These are phyloP conservation scores for Entomortierella parvispora DNA, from an alignment of 192 early-diverging fungal species.

Conservation along the genomic window DNA sequence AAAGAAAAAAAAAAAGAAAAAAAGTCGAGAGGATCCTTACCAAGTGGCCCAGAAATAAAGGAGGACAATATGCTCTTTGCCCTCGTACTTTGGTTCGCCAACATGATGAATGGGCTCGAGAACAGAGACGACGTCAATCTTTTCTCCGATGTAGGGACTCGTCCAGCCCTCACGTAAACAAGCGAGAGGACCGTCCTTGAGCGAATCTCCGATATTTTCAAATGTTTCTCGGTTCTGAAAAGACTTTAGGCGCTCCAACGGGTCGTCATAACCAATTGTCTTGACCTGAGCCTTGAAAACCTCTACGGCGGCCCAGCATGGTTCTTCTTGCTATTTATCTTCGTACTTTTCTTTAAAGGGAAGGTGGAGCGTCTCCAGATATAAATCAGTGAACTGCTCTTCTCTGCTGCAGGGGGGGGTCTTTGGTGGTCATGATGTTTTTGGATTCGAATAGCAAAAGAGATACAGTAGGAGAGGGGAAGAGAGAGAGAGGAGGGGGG, in stretches of 20 bases:
- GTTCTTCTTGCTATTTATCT: conserved; percentile 35
- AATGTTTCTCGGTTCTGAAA: neutral
- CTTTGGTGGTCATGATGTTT: neutral
- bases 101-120: conserved; percentile 14
- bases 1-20: too few species aligned
- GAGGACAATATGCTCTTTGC: conserved; percentile 31
- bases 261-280: conserved; percentile 29
- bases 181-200: conserved; percentile 21
- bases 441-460: neutral
- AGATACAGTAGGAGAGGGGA: neutral
- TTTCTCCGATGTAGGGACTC: conserved; percentile 13
- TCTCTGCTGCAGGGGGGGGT: neutral
- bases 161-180: conserved; percentile 30
- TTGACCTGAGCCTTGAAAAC: conserved; percentile 23
- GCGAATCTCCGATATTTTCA: conserved; percentile 15
- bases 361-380: neutral
- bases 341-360: conserved; percentile 32
- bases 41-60: conserved; percentile 49
- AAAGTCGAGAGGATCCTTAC: neutral
- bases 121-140: conserved; percentile 7
- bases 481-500: neutral
- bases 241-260: conserved; percentile 18
- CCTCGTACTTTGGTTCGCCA: conserved; percentile 11
- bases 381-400: conserved; percentile 9
- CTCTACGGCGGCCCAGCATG: conserved; percentile 33